phyloP scores from a whole-genome alignment of 495 filamentous ascomycete species.

The Lophiotrema nucula region DNA sequence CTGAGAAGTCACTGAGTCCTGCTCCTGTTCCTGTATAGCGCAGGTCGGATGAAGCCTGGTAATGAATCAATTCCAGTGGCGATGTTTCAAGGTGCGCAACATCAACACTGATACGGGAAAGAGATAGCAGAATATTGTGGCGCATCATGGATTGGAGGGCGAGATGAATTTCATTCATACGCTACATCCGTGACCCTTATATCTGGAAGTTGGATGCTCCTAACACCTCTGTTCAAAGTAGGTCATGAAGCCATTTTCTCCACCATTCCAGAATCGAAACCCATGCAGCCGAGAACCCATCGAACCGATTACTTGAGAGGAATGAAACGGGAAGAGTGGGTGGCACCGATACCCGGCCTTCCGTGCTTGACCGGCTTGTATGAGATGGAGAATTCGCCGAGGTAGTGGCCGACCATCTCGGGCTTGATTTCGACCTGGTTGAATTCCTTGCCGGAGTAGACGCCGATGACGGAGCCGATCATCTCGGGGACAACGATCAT shows the following conservation, averaged over 20 bases:
- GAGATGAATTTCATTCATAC: neutral
- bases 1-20: too few relatives aligned
- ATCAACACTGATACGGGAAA: too few relatives aligned
- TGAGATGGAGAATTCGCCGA: conserved; percentile 98
- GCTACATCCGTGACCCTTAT: neutral
- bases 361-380: conserved; percentile 99
- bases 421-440: conserved; percentile 99
- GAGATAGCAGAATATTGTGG: too few relatives aligned
- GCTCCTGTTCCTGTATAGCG: too few relatives aligned
- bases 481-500: conserved; percentile 99
- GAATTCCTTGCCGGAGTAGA: conserved; percentile 99
- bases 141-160: neutral
- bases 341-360: conserved; percentile 99
- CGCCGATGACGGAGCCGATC: conserved; percentile 96
- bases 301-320: conserved; percentile 78
- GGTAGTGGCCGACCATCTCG: conserved; percentile 99
- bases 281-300: conserved; percentile 34
- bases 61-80: too few relatives aligned
- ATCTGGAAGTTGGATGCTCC: conserved; percentile 16
- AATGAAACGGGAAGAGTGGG: conserved; percentile 99
- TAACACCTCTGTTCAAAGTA: conserved; percentile 28
- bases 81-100: too few relatives aligned
- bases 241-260: conserved; percentile 34
- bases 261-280: conserved; percentile 17
- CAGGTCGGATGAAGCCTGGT: too few relatives aligned